Conservation (phyloP, 1,284 basidiomycete genomes). For the Bondarzewia mesenterica region DNA sequence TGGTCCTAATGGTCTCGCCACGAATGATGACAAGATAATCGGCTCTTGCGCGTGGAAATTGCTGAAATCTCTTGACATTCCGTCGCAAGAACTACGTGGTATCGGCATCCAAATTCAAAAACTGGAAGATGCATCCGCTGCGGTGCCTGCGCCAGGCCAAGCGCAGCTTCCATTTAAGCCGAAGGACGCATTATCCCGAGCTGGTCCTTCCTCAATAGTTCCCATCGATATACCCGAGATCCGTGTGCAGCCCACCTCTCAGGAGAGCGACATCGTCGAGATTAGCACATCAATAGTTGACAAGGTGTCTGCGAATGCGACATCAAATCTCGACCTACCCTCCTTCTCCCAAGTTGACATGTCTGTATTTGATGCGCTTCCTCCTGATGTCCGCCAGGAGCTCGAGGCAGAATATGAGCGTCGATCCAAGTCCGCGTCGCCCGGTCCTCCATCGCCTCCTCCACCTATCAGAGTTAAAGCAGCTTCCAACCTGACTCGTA, state of each 20-base stretch:
- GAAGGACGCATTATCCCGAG: constrained; percentile 14
- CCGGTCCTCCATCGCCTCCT: constrained; percentile 4
- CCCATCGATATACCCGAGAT: constrained; percentile 16
- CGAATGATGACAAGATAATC: constrained; percentile 66
- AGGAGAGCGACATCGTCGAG: constrained; percentile 16
- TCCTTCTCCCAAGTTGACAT: constrained; percentile 71
- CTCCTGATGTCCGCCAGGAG: constrained; percentile 62
- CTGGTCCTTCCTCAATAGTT: constrained; percentile 5
- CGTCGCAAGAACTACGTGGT: constrained; percentile 85
- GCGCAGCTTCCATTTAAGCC: constrained; percentile 44
- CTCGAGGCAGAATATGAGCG: constrained; percentile 59
- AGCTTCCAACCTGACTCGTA: constrained; percentile 40
- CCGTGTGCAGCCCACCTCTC: constrained; percentile 28
- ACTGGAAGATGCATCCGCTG: constrained; percentile 45
- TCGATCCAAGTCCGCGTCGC: constrained; percentile 40
- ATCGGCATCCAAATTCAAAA: constrained; percentile 92
- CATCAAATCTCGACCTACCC: constrained; percentile 36
- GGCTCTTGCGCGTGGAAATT: constrained; percentile 76
- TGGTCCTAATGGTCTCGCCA: constrained; percentile 55
- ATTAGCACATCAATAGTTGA: background rate
- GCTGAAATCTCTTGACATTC: constrained; percentile 66
- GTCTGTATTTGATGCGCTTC: constrained; percentile 65
- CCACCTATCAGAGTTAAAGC: constrained; percentile 15
- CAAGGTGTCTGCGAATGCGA: background rate
- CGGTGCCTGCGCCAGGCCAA: constrained; percentile 35